phyloP scores from a whole-genome alignment of 2,329 filamentous ascomycete genomes.

The Pseudocercospora vitis region DNA sequence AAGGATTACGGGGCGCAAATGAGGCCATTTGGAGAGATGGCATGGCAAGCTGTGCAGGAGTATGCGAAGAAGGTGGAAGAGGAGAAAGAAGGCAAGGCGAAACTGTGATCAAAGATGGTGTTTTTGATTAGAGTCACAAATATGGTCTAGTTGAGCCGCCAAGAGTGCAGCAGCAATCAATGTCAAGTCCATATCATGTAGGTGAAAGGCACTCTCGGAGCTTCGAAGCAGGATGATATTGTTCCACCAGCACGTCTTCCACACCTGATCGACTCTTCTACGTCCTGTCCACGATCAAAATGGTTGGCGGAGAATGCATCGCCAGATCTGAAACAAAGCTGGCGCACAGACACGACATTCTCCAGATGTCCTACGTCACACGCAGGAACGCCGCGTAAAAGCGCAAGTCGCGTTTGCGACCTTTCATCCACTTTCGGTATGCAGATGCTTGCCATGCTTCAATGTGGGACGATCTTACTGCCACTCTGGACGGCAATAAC shows the following conservation, averaged over 20 bases:
- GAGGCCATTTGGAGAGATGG: slow-evolving; percentile 71
- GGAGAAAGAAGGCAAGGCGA: slow-evolving; percentile 19
- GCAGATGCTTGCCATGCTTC: background rate
- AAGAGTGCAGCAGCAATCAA: too few relatives aligned
- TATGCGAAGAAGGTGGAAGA: slow-evolving; percentile 38
- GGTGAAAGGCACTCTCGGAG: too few relatives aligned
- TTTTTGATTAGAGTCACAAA: too few relatives aligned
- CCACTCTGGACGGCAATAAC: background rate
- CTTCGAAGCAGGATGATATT: too few relatives aligned
- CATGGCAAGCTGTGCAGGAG: slow-evolving; percentile 69
- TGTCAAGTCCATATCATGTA: too few relatives aligned
- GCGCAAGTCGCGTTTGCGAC: background rate
- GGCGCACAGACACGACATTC: too few relatives aligned
- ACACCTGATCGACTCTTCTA: too few relatives aligned
- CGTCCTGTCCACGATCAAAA: too few relatives aligned
- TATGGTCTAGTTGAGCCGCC: too few relatives aligned
- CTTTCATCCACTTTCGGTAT: background rate
- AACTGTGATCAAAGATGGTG: background rate
- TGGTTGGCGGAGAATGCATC: slow-evolving; percentile 9
- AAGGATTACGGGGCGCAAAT: slow-evolving; percentile 68
- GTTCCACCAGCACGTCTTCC: too few relatives aligned
- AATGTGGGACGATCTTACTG: background rate
- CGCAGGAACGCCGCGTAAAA: slow-evolving; percentile 9
- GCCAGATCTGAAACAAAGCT: slow-evolving; percentile 5
- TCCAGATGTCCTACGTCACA: background rate